These are phyloP conservation scores for Fusarium sarcochroum DNA, from an alignment of 2,329 filamentous ascomycete species.

Conservation along the genomic window DNA sequence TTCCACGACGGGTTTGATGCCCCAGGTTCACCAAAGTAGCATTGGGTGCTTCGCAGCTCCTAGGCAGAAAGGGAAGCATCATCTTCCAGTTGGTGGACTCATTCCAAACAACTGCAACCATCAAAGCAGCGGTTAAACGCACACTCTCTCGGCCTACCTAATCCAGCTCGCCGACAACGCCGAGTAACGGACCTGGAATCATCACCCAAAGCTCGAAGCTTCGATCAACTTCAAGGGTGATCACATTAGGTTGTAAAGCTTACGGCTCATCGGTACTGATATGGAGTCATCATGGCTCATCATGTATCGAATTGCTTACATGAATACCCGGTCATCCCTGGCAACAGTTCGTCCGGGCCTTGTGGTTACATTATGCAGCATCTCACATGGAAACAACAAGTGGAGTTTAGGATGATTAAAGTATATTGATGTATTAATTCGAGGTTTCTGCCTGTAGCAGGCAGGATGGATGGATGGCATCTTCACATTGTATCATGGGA, in stretches of 20 bases:
- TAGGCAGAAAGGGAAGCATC: background rate
- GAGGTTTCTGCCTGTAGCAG: background rate
- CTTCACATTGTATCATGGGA: background rate
- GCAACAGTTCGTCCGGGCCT: background rate
- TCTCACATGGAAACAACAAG: slow-evolving; percentile 1
- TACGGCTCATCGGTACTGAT: slow-evolving; percentile 14
- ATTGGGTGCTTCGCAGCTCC: background rate
- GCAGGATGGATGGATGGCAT: background rate
- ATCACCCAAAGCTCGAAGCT: background rate
- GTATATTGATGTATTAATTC: slow-evolving; percentile 1
- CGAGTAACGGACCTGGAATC: slow-evolving; percentile 21
- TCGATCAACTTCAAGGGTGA: slow-evolving; percentile 1
- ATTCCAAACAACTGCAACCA: background rate
- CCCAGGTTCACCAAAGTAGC: slow-evolving; percentile 14
- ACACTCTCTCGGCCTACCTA: slow-evolving; percentile 26
- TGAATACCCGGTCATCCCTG: background rate
- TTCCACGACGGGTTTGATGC: slow-evolving; percentile 31
- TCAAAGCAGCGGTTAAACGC: background rate
- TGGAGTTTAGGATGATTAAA: slow-evolving; percentile 1
- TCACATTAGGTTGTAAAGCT: background rate
- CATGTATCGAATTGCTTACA: background rate
- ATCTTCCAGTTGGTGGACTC: background rate
- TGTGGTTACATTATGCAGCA: background rate
- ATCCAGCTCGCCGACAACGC: slow-evolving; percentile 37
- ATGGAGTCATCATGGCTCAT: slow-evolving; percentile 15